A percentile compares a stretch with the other conserved stretches of the same genome.
These are phyloP conservation scores for Phragmites australis DNA, from an alignment of 176 grass and related monocot genomes.

Conservation along the genomic window DNA sequence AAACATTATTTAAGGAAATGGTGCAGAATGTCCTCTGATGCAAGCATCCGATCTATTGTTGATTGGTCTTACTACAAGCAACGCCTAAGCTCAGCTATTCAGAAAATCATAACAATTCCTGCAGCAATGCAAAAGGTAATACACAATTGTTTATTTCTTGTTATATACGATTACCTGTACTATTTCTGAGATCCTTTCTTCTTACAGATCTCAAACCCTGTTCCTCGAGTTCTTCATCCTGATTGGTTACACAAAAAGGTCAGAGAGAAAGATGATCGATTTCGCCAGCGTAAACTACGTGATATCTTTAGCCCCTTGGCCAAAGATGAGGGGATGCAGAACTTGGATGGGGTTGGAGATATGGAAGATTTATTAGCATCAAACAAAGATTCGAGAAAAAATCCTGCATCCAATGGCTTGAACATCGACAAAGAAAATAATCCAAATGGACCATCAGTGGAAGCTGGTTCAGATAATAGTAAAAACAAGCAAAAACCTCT, in stretches of 20 bases:
- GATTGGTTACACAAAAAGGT: constrained; percentile 99
- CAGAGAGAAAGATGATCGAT: constrained; percentile 88
- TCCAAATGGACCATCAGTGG: constrained; percentile 46
- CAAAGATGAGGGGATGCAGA: constrained; percentile 48
- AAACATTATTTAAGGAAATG: constrained; percentile 90
- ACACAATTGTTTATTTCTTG: constrained; percentile 21
- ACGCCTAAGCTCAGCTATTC: constrained; percentile 84
- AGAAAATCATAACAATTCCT: constrained; percentile 99
- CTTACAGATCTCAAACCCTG: constrained; percentile 89
- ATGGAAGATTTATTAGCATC: constrained; percentile 73
- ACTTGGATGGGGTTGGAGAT: constrained; percentile 50
- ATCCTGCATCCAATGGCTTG: constrained; percentile 43
- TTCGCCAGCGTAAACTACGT: constrained; percentile 85
- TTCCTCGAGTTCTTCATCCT: constrained; percentile 93
- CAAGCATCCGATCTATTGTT: constrained; percentile 75
- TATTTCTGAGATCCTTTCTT: constrained; percentile 33
- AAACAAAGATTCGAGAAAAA: constrained; percentile 41
- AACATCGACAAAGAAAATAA: constrained; percentile 64
- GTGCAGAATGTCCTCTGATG: constrained; percentile 87
- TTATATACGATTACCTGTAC: constrained; percentile 25
- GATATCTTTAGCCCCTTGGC: constrained; percentile 78
- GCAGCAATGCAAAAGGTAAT: constrained; percentile 97
- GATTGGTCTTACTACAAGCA: constrained; percentile 99
- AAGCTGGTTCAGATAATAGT: constrained; percentile 29
- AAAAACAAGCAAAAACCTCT: constrained; percentile 36